Base-by-base conservation (phyloP, 2,329 filamentous ascomycete genomes). In the Triangularia verruculosa region DNA sequence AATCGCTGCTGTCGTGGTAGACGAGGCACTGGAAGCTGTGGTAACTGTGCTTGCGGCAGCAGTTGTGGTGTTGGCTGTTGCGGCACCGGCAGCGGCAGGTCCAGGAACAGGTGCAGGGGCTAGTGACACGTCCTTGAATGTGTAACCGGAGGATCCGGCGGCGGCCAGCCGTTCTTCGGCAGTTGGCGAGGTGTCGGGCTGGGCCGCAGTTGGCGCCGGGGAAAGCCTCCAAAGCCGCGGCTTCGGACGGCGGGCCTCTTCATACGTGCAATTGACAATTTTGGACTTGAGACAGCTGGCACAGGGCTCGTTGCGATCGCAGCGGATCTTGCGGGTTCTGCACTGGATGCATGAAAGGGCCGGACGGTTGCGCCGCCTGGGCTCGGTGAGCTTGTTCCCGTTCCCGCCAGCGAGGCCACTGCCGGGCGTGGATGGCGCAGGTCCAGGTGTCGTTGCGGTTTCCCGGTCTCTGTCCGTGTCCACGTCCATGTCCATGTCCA, bases 271-370 rank as follows among this genome's bases (percentile, higher is more conserved):
- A 20, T 78, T 77, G 5, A 80, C 77, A 47, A 81, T 83, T 67
- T 80, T 81, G 22, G 84, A 83, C 66, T 82, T 81, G n/a, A 82
- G 64, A 69, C 87, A 89, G 63, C 86, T 85, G 64, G 77, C 80
- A 69, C 86, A 89, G 1, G 87, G 87, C 6, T 75, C 73, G 64
- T 82, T 81, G 57, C 84, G 82, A 70, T 89, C 83, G 70, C 86
- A 89, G 55, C 81, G 80, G 64, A 89, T 83, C 72, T 89, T 89
- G 47, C 85, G 83, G 61, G 75, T 80, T 52, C 86, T 78, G 69
- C 87, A 89, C 51, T 85, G 77, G 67, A 80, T 75, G 71, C 85
- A 88, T 1, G 85, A 85, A 30, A 81, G 73, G 2, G 78, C 74
- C 32, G 77, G 78, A 17, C 76, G 73, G 59, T 71, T 71, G 51